phyloP scores from a whole-genome alignment of 192 early-diverging fungal species.

The Backusella tuberculispora region DNA sequence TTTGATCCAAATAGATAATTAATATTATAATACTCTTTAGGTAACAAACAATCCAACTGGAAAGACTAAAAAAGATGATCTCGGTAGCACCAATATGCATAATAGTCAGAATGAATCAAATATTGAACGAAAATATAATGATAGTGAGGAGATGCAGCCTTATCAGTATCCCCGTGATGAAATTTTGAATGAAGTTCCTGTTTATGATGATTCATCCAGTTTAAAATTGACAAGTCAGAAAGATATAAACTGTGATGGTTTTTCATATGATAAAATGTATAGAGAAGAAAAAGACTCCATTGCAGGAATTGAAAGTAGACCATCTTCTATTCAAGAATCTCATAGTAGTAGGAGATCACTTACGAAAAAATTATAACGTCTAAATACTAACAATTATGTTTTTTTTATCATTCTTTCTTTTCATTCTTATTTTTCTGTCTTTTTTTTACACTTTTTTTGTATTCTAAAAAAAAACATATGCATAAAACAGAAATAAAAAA shows the following conservation, averaged over 20 bases:
- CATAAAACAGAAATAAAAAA: too few species aligned
- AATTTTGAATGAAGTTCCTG: background rate
- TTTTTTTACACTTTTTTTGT: background rate
- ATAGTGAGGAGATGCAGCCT: background rate
- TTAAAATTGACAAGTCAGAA: background rate
- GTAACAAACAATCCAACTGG: slow-evolving; percentile 9
- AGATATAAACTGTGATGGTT: background rate
- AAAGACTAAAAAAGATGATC: slow-evolving; percentile 4
- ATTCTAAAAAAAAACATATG: background rate
- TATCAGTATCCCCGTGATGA: background rate
- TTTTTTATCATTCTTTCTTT: slow-evolving; percentile 5
- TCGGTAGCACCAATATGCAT: slow-evolving; percentile 10
- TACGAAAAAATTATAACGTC: background rate
- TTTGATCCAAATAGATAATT: slow-evolving; percentile 3
- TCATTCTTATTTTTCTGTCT: background rate
- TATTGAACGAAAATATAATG: background rate
- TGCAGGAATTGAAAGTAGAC: slow-evolving; percentile 1
- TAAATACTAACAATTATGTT: background rate
- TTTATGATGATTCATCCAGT: slow-evolving; percentile 5
- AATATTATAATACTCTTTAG: background rate
- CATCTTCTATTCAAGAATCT: slow-evolving; percentile 18
- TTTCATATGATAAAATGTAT: slow-evolving; percentile 1
- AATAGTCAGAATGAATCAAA: background rate
- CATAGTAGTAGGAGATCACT: slow-evolving; percentile 10
- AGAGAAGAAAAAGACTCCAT: slow-evolving; percentile 9